Conservation (phyloP, 257 asterid genomes). For the Lavandula angustifolia region DNA sequence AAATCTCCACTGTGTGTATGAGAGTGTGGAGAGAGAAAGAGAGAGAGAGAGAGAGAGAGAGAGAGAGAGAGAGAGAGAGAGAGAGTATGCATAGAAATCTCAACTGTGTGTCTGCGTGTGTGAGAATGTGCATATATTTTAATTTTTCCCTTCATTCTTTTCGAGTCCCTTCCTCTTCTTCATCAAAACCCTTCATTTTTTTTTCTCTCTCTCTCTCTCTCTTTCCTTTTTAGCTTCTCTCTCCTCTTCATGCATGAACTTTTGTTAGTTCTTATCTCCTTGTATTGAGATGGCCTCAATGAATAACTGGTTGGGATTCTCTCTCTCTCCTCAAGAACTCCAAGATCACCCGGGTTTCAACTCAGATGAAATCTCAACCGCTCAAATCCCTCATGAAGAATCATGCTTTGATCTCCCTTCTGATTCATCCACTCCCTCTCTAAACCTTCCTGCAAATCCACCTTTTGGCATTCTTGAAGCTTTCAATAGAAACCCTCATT, state of each 20-base stretch:
- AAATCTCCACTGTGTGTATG: conserved; percentile 26
- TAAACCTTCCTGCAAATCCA: conserved; percentile 36
- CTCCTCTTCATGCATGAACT: conserved; percentile 25
- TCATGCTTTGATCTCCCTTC: conserved; percentile 36
- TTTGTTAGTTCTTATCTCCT: background rate
- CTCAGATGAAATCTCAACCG: conserved; percentile 45
- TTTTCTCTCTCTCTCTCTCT: background rate
- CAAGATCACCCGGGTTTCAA: conserved; percentile 25
- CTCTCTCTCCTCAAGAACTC: conserved; percentile 56
- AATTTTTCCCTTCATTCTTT: conserved; percentile 8
- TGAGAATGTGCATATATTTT: conserved; percentile 36
- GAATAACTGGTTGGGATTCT: conserved; percentile 70
- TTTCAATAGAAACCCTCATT: conserved; percentile 38
- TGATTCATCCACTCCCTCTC: conserved; percentile 39
- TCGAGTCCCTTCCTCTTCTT: conserved; percentile 32
- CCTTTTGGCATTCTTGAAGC: conserved; percentile 53
- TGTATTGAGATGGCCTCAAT: conserved; percentile 39
- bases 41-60: background rate
- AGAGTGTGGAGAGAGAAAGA: conserved; percentile 4
- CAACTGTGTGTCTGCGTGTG: conserved; percentile 29
- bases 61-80: background rate
- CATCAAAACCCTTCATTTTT: conserved; percentile 22
- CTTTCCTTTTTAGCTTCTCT: background rate
- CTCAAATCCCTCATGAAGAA: conserved; percentile 11
- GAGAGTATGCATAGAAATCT: conserved; percentile 28